Evolutionary conservation across 108 stramenopile genomes (phyloP).

Genomic region (Discostella pseudostelligera): DNA sequence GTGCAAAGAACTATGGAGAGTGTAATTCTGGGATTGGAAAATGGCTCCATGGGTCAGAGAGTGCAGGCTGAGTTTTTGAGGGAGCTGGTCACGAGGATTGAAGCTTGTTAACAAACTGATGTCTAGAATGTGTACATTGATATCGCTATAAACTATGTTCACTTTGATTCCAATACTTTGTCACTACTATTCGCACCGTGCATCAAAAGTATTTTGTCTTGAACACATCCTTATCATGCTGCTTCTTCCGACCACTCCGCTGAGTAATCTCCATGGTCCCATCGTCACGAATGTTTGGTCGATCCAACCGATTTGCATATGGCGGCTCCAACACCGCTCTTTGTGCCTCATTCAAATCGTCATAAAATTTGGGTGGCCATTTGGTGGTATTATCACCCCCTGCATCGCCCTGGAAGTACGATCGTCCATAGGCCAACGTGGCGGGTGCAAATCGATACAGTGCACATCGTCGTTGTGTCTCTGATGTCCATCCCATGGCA

Average conservation of each 20-base stretch:
- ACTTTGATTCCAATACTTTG: no score
- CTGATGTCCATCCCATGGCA: conserved; percentile 76
- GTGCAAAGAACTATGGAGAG: conserved; percentile 86
- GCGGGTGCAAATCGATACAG: conserved; percentile 87
- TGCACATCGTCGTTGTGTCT: conserved; percentile 67
- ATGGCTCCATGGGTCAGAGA: conserved; percentile 87
- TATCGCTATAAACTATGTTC: neutral
- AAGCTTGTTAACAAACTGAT: conserved; percentile 40
- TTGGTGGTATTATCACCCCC: conserved; percentile 22
- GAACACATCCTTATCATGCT: conserved; percentile 83
- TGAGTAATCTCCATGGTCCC: conserved; percentile 66
- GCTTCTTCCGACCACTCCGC: conserved; percentile 73
- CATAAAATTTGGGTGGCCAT: conserved; percentile 82
- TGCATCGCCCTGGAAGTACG: conserved; percentile 80
- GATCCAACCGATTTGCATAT: conserved; percentile 84
- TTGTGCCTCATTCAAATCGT: conserved; percentile 78
- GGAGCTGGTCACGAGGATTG: conserved; percentile 75
- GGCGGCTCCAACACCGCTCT: conserved; percentile 87
- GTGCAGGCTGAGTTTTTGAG: conserved; percentile 91
- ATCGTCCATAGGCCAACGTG: conserved; percentile 80
- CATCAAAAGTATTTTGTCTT: conserved; percentile 86
- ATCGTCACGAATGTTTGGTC: conserved; percentile 72
- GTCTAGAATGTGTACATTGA: neutral
- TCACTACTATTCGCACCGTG: neutral
- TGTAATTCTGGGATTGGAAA: conserved; percentile 84